Conservation (phyloP, 2,329 filamentous ascomycete species). For the Alternaria metachromatica region DNA sequence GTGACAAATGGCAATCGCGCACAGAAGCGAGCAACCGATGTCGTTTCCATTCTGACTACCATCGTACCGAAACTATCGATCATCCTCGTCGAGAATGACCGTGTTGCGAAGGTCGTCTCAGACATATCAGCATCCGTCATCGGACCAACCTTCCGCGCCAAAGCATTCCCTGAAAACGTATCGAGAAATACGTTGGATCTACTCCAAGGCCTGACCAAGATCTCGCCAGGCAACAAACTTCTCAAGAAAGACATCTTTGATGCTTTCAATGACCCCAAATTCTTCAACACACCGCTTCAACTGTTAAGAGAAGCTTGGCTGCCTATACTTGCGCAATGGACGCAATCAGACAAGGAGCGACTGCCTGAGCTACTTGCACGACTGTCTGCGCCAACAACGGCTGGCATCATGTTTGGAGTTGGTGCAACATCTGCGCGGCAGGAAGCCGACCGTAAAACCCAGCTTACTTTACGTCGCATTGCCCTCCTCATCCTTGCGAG, state of each 20-base stretch:
- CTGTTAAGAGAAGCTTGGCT: slow-evolving; percentile 80
- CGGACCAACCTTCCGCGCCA: slow-evolving; percentile 80
- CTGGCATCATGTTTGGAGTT: slow-evolving; percentile 98
- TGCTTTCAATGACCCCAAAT: slow-evolving; percentile 86
- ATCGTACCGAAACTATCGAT: slow-evolving; percentile 82
- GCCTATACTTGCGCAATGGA: slow-evolving; percentile 82
- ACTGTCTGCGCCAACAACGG: slow-evolving; percentile 83
- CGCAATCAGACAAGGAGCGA: slow-evolving; percentile 83
- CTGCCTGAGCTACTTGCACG: slow-evolving; percentile 81
- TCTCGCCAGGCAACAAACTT: slow-evolving; percentile 81
- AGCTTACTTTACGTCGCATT: slow-evolving; percentile 85
- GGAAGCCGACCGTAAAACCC: slow-evolving; percentile 93
- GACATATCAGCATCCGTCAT: slow-evolving; percentile 86
- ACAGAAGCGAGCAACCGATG: slow-evolving; percentile 60
- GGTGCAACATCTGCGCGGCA: slow-evolving; percentile 90
- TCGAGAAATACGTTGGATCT: slow-evolving; percentile 74
- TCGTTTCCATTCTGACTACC: slow-evolving; percentile 78
- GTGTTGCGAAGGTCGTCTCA: slow-evolving; percentile 76
- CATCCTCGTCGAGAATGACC: slow-evolving; percentile 84
- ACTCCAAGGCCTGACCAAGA: slow-evolving; percentile 75
- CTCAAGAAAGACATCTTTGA: slow-evolving; percentile 95
- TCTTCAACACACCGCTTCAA: slow-evolving; percentile 74
- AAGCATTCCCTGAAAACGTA: slow-evolving; percentile 85
- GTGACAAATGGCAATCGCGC: slow-evolving; percentile 48
- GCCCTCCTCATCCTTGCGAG: slow-evolving; percentile 80